Evolutionary conservation across 306 rosid genomes (phyloP).

Genomic region (Hylodesmum podocarpum): DNA sequence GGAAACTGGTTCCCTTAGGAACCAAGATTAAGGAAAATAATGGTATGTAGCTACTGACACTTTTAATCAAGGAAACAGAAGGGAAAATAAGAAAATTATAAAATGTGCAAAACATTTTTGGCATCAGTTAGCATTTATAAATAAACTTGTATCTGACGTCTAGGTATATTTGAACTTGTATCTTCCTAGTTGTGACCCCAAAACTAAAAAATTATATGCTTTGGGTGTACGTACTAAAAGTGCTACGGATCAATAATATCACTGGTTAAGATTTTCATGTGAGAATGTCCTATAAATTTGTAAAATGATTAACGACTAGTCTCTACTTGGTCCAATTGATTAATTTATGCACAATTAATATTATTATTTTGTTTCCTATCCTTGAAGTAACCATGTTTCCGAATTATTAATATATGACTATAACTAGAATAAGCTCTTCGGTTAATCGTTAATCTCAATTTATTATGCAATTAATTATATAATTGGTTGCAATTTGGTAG

Average conservation of each 20-base stretch:
- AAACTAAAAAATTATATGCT: background rate
- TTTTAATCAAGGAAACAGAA: background rate
- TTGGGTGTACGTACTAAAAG: background rate
- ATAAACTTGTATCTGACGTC: background rate
- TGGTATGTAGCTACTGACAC: slow-evolving; percentile 21
- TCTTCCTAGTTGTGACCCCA: background rate
- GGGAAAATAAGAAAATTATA: background rate
- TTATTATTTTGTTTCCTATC: background rate
- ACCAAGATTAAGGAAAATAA: slow-evolving; percentile 16
- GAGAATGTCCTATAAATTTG: slow-evolving; percentile 29
- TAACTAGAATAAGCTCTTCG: background rate
- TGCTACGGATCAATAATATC: slow-evolving; percentile 1
- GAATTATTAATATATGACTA: background rate
- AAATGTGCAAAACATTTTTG: background rate
- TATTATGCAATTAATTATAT: slow-evolving; percentile 1
- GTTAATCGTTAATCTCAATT: background rate
- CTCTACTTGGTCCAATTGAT: slow-evolving; percentile 21
- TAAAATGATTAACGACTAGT: slow-evolving; percentile 19
- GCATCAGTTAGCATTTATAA: background rate
- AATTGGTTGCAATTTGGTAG: slow-evolving; percentile 24
- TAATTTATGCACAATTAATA: background rate
- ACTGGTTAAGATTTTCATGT: slow-evolving; percentile 9
- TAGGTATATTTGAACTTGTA: background rate
- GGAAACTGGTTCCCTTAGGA: slow-evolving; percentile 21
- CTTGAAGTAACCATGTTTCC: slow-evolving; percentile 22